Base-by-base conservation (phyloP, 306 rosid genomes). In the Trifolium repens region DNA sequence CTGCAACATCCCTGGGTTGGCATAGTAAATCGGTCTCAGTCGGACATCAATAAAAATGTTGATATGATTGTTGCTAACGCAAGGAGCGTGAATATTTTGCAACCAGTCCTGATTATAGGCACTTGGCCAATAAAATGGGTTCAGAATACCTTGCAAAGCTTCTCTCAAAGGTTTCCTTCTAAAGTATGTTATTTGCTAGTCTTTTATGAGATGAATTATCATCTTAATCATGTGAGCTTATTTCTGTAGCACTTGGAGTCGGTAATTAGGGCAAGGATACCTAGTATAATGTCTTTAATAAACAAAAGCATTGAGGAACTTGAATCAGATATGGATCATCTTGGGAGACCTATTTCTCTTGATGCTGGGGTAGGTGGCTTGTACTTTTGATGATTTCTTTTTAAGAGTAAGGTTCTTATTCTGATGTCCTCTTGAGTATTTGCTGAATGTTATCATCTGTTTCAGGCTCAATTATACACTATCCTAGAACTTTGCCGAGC, bases 361-460 rank as follows among this genome's bases (percentile, higher is more conserved):
- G 98, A 94, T 82, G 97, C 98, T 73, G 98, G 98, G 89, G 98
- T 94, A 73, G n/a, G n/a, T n/a, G n/a, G n/a, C n/a, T n/a, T n/a
- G n/a, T n/a, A n/a, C n/a, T n/a, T n/a, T n/a, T n/a, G n/a, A 74
- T 40, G 71, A 49, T 55, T 73, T 77, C 58, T 49, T 54, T 50
- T 42, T 1, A 55, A 15, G 46, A 46, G 12, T 67, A 17, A 1
- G 9, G 42, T 53, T 79, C 53, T 53, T 64, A 61, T 13, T 60
- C 15, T 35, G 32, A 37, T 47, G 71, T 72, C 39, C 37, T 27
- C 71, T 35, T 35, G n/a, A 42, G 54, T 62, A 73, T 15, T 71
- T 64, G 5, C 44, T 80, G 40, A 64, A 69, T 74, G 44, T 67
- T 14, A 42, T 34, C 50, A 73, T 71, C 12, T 82, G 32, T 76